A percentile compares a stretch with the other conserved stretches of the same genome.
Evolutionary conservation across 2,329 filamentous ascomycete genomes (phyloP).

Genomic region (Verruconis gallopava): DNA sequence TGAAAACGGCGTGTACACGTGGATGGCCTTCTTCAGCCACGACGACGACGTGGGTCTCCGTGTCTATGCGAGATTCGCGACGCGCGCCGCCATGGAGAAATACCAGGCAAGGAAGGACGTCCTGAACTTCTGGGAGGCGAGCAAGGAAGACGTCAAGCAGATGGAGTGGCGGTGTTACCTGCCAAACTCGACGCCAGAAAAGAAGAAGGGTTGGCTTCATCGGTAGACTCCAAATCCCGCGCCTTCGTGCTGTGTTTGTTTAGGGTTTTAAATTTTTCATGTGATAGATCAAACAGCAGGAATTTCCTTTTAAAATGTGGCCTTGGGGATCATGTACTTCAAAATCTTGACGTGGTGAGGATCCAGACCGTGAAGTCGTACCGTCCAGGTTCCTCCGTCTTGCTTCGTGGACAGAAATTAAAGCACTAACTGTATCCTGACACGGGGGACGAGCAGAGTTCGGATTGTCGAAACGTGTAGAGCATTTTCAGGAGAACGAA

Average conservation of each 20-base stretch:
- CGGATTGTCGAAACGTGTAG: no score
- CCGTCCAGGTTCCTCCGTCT: no score
- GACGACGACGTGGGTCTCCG: constrained; percentile 19
- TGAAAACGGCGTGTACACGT: constrained; percentile 16
- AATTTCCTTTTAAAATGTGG: no score
- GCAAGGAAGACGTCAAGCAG: constrained; percentile 16
- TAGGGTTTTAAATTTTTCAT: background rate
- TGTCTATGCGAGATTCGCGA: constrained; percentile 19
- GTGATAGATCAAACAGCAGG: background rate
- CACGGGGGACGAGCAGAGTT: no score
- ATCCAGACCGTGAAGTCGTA: no score
- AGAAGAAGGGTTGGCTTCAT: constrained; percentile 22
- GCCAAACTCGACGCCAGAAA: constrained; percentile 15
- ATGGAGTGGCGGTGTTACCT: constrained; percentile 22
- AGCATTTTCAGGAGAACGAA: no score
- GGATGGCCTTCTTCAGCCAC: constrained; percentile 18
- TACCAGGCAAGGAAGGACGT: constrained; percentile 17
- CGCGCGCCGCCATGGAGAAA: constrained; percentile 17
- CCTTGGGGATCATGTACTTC: no score
- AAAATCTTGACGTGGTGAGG: no score
- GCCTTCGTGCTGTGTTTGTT: no score
- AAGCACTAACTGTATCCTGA: no score
- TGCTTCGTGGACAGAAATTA: no score
- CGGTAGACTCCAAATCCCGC: no score
- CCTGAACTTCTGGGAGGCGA: constrained; percentile 18